phyloP scores from a whole-genome alignment of 1,139 yeast species.

The Candida gigantensis region DNA sequence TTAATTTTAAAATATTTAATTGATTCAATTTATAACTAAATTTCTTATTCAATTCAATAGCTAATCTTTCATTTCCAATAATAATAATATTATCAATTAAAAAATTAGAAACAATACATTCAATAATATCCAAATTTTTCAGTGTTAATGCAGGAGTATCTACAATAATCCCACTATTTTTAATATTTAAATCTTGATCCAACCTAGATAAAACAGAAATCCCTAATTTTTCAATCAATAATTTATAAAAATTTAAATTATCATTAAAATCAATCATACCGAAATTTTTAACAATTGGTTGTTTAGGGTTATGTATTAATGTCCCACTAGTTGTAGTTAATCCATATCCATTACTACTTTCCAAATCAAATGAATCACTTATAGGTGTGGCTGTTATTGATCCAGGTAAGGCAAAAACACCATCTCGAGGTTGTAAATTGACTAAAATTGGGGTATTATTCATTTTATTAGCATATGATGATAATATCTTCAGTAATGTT shows the following conservation, averaged over 20 bases:
- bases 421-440: constrained; percentile 81
- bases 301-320: constrained; percentile 77
- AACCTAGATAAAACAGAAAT: constrained; percentile 58
- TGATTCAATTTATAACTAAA: constrained; percentile 42
- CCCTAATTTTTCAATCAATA: constrained; percentile 58
- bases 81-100: constrained; percentile 58
- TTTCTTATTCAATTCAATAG: constrained; percentile 62
- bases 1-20: constrained; percentile 58
- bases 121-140: constrained; percentile 54
- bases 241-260: constrained; percentile 62
- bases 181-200: constrained; percentile 53
- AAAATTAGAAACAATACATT: constrained; percentile 62
- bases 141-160: constrained; percentile 75
- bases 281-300: constrained; percentile 78
- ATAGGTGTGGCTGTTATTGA: constrained; percentile 82
- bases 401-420: constrained; percentile 82
- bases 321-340: constrained; percentile 88
- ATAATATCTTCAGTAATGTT: constrained; percentile 63
- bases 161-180: constrained; percentile 64
- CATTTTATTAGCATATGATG: constrained; percentile 76
- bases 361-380: constrained; percentile 78
- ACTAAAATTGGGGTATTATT: constrained; percentile 66
- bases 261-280: constrained; percentile 66
- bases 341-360: constrained; percentile 74
- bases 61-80: constrained; percentile 64